Evolutionary conservation across 2,329 filamentous ascomycete genomes (phyloP), one percentile per base, ranked within the genome.

Genomic region (Macrophomina pseudophaseolina): DNA sequence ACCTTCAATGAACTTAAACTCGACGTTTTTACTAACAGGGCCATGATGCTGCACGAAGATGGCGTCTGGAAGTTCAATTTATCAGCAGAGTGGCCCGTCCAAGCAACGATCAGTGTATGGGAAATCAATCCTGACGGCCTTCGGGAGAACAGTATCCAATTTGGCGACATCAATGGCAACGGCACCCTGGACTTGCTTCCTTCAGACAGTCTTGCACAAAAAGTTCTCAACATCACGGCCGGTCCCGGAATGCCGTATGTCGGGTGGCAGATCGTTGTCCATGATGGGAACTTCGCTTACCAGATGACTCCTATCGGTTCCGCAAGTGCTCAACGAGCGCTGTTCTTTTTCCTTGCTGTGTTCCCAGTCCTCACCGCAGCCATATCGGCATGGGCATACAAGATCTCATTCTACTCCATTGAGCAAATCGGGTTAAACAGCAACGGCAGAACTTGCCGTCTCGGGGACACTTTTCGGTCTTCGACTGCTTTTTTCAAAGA

Each of bases 361-460:
- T 72, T 89, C 0, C 87, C 88, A 0, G 69, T 87, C 11, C 42
- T 83, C 5, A 83, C 81, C 4, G 87, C 82, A 6, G 75, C 76
- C 2, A 70, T 82, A 9, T 83, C 82, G 38, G 83, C 87, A 4
- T 88, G 82, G 76, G 73, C 83, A 1, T 90, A 88, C 78, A 84
- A 86, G 79, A 83, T 84, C 67, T 84, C 82, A 12, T 90, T 89
- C 75, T 89, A 89, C 73, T 81, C 84, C 51, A 84, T 89, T 73
- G 89, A 88, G 71, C 18, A 54, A 14, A 11, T 54, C 16, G 52
- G 52, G 23, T 38, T 33, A 4, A 33, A 4, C 28, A 5, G 6
- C 18, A 79, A 86, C 71, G 76, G 85, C 46, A 86, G 86, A 46
- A 79, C 46, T 49, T 18, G 46, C 18, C 42, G 42, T 14, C 11